These are phyloP conservation scores for Rosa multiflora DNA, from an alignment of 306 rosid species.

Conservation along the genomic window DNA sequence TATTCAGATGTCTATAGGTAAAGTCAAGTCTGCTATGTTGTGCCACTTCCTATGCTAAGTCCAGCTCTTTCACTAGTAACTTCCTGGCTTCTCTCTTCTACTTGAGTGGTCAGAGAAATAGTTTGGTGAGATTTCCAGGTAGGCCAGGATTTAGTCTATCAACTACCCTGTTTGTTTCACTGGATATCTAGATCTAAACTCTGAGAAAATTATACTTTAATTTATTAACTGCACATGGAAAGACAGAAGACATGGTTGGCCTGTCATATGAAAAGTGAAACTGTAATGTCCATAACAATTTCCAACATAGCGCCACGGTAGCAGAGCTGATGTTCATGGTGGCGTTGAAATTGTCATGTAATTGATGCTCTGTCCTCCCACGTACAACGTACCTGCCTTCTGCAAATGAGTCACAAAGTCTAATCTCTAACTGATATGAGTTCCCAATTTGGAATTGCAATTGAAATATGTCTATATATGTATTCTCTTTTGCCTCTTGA, in stretches of 20 bases:
- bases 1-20: background rate
- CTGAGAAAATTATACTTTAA: background rate
- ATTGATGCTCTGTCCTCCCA: background rate
- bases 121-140: too few species aligned
- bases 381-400: too few species aligned
- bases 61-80: background rate
- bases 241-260: too few species aligned
- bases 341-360: background rate
- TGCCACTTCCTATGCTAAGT: background rate
- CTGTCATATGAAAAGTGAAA: too few species aligned
- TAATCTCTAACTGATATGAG: background rate
- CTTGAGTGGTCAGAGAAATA: too few species aligned
- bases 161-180: background rate
- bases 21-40: background rate
- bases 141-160: background rate
- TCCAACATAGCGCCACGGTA: constrained; percentile 14
- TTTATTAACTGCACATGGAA: background rate
- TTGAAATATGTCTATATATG: background rate
- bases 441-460: background rate
- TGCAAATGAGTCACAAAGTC: background rate
- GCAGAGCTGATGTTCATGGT: background rate
- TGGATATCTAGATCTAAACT: too few species aligned
- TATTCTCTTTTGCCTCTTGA: background rate
- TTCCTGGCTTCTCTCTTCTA: too few species aligned
- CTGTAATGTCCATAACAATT: constrained; percentile 6